These are phyloP conservation scores for Sugiyamaella boreocaroliniensis DNA, from an alignment of 805 yeast genomes.

Conservation along the genomic window DNA sequence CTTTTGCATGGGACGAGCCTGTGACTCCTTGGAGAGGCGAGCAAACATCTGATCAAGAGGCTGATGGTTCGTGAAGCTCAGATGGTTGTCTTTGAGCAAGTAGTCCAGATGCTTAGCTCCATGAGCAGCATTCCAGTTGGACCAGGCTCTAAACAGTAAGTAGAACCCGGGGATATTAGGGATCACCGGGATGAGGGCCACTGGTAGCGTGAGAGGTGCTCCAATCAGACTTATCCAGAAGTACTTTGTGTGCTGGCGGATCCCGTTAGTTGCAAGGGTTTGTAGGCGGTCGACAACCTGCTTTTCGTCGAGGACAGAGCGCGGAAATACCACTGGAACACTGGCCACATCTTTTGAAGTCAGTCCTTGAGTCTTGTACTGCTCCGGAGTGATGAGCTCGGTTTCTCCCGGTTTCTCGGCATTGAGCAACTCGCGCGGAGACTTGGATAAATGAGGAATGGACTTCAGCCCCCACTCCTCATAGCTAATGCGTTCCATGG, in stretches of 20 bases:
- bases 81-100: slow-evolving; percentile 42
- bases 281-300: slow-evolving; percentile 36
- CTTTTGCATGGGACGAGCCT: neutral
- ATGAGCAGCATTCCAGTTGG: slow-evolving; percentile 69
- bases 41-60: slow-evolving; percentile 19
- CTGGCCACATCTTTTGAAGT: slow-evolving; percentile 20
- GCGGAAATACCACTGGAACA: slow-evolving; percentile 44
- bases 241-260: slow-evolving; percentile 49
- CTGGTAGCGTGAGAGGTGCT: slow-evolving; percentile 73
- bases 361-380: slow-evolving; percentile 11
- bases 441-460: slow-evolving; percentile 61
- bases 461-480: slow-evolving; percentile 69
- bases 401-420: slow-evolving; percentile 15
- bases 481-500: slow-evolving; percentile 66
- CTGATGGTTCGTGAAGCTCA: slow-evolving; percentile 21
- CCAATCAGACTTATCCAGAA: slow-evolving; percentile 49
- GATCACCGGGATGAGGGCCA: slow-evolving; percentile 73
- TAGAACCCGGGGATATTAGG: slow-evolving; percentile 94
- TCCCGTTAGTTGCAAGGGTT: slow-evolving; percentile 39
- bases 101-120: slow-evolving; percentile 66
- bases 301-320: slow-evolving; percentile 28
- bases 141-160: slow-evolving; percentile 70
- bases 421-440: slow-evolving; percentile 44
- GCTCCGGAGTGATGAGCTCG: slow-evolving; percentile 11
- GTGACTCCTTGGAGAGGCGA: neutral